Evolutionary conservation across 202 grass and related monocot species (phyloP), one percentile per base, ranked within the genome.

Genomic region (Setaria italica): DNA sequence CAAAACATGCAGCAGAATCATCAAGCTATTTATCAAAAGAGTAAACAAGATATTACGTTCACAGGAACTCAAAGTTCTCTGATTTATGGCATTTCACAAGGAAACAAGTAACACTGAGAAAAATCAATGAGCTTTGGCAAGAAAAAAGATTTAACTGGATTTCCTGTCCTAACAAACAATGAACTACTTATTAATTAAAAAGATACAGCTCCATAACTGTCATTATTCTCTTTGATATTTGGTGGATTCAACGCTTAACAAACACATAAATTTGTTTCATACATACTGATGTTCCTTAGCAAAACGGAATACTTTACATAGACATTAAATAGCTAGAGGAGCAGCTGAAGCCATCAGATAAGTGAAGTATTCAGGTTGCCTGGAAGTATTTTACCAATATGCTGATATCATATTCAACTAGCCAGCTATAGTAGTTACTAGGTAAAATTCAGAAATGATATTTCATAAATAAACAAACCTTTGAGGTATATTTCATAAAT

Each of bases 391-490:
- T 65, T 64, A 72, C 46, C 46, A 86, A 33, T 35, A 46, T 57
- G 60, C 21, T 64, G 32, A 62, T 49, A 85, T 45, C 41, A 50
- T 74, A 12, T 67, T 84, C 29, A 75, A 74, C 1, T 11, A 71
- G 37, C 6, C 77, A 76, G 21, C 33, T 55, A 77, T 47, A 77
- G 34, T 37, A 81, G 6, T 57, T 49, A 82, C 14, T 43, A 10
- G 70, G 37, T 20, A 30, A 81, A n/a, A 65, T 39, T 83, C 17
- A 29, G 45, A 70, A 65, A 29, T 16, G 33, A 12, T 53, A 77
- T 47, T 84, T 80, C 21, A 35, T 49, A 56, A 53, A 37, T 76
- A 25, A 85, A 85, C 81, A 81, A 0, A 94, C 88, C 90, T 86
- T 78, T 54, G 0, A 60, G 21, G 55, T 57, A 82, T 53, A 77